Percentiles rank a stretch among this genome's conserved stretches.
These are phyloP conservation scores for Acanthamoeba quina DNA, from an alignment of 208 protist species.

Conservation along the genomic window DNA sequence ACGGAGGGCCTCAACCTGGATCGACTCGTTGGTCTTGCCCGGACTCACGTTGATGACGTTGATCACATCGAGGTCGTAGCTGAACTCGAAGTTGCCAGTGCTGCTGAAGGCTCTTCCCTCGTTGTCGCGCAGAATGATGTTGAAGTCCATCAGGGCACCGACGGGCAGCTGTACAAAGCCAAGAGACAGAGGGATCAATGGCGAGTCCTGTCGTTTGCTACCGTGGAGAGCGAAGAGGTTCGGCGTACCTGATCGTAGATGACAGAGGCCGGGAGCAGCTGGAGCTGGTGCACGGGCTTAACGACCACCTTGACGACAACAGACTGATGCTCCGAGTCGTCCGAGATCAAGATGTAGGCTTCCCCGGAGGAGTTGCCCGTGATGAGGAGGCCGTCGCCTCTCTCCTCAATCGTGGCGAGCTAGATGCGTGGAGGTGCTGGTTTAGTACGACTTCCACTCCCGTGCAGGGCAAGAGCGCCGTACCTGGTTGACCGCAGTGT, in stretches of 20 bases:
- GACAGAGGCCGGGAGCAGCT: constrained; percentile 15
- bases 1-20: constrained; percentile 47
- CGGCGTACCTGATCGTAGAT: constrained; percentile 41
- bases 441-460: neutral
- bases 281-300: constrained; percentile 71
- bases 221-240: neutral
- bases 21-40: constrained; percentile 25
- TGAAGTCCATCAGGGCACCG: constrained; percentile 43
- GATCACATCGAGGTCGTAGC: constrained; percentile 35
- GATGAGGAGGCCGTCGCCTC: neutral
- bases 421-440: neutral
- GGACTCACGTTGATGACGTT: constrained; percentile 48
- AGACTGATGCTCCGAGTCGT: constrained; percentile 41
- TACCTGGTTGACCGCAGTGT: constrained; percentile 40
- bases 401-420: constrained; percentile 21
- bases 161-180: constrained; percentile 40
- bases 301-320: constrained; percentile 64
- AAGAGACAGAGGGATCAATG: neutral
- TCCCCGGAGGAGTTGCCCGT: constrained; percentile 13
- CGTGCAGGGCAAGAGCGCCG: neutral
- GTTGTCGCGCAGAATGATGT: constrained; percentile 63
- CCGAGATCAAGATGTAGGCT: constrained; percentile 51
- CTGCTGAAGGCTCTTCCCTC: constrained; percentile 47
- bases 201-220: neutral
- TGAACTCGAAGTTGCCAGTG: constrained; percentile 3